Evolutionary conservation across 2,329 filamentous ascomycete species (phyloP).

Genomic region (Delphinella strobiligena): DNA sequence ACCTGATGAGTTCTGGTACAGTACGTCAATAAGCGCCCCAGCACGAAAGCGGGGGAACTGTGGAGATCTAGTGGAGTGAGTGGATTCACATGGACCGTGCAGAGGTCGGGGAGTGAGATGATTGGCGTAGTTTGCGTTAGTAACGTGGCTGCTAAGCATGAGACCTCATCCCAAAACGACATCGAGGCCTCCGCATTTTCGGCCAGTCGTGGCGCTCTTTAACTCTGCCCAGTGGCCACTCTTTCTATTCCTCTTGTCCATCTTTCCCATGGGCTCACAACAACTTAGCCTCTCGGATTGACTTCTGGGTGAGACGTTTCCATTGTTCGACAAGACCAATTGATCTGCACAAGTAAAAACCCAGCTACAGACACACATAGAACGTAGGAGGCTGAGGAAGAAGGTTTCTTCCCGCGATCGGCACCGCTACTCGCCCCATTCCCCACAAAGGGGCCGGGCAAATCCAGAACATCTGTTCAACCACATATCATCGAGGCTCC

Average conservation of each 20-base stretch:
- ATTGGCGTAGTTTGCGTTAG: background rate
- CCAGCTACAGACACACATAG: too few relatives aligned
- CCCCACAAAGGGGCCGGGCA: slow-evolving; percentile 8
- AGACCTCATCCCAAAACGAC: background rate
- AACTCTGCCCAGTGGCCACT: background rate
- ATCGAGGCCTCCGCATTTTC: background rate
- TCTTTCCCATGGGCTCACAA: background rate
- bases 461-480: slow-evolving; percentile 8
- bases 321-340: background rate
- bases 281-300: background rate
- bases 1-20: too few relatives aligned
- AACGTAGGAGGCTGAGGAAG: background rate
- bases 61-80: background rate
- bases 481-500: background rate
- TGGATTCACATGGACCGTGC: background rate
- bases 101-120: background rate
- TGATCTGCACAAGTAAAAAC: too few relatives aligned
- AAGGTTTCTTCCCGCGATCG: slow-evolving; percentile 2
- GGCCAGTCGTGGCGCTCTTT: background rate
- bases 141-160: background rate
- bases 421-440: slow-evolving; percentile 1
- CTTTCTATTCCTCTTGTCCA: background rate
- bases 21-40: too few relatives aligned
- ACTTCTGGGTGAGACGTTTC: background rate
- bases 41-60: background rate